These are phyloP conservation scores for Papilionanthe hybrid DNA, from an alignment of 116 monocot species.

Conservation along the genomic window DNA sequence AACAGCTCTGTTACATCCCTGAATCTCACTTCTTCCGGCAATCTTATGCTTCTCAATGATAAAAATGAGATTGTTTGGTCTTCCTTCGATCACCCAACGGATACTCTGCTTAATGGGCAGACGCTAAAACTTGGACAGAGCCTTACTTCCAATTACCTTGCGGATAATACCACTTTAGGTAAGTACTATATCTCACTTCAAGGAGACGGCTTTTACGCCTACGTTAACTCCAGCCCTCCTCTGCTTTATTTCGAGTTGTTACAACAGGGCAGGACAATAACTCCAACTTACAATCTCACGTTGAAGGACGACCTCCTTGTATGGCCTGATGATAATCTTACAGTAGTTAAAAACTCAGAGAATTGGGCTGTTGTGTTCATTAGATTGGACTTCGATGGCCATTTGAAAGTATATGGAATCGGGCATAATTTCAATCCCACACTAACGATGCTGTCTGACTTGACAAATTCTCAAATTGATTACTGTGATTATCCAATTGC, in stretches of 20 bases:
- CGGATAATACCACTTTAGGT: background rate
- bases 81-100: slow-evolving; percentile 47
- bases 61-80: slow-evolving; percentile 18
- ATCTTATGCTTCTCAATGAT: slow-evolving; percentile 30
- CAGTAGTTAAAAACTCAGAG: background rate
- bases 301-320: slow-evolving; percentile 23
- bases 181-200: slow-evolving; percentile 18
- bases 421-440: background rate
- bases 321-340: background rate
- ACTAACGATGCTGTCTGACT: background rate
- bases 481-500: slow-evolving; percentile 32
- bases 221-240: slow-evolving; percentile 23
- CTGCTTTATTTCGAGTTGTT: slow-evolving; percentile 11
- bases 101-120: slow-evolving; percentile 31
- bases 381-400: slow-evolving; percentile 48
- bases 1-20: slow-evolving; percentile 10
- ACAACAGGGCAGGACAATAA: background rate
- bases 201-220: slow-evolving; percentile 13
- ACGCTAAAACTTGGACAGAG: slow-evolving; percentile 20
- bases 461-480: background rate
- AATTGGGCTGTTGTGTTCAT: slow-evolving; percentile 17
- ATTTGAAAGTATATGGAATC: slow-evolving; percentile 20
- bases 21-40: slow-evolving; percentile 14
- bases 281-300: slow-evolving; percentile 1
- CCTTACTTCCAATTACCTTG: slow-evolving; percentile 29